Conservation (phyloP, 2,329 filamentous ascomycete species). For the Pezicula carpinea region DNA sequence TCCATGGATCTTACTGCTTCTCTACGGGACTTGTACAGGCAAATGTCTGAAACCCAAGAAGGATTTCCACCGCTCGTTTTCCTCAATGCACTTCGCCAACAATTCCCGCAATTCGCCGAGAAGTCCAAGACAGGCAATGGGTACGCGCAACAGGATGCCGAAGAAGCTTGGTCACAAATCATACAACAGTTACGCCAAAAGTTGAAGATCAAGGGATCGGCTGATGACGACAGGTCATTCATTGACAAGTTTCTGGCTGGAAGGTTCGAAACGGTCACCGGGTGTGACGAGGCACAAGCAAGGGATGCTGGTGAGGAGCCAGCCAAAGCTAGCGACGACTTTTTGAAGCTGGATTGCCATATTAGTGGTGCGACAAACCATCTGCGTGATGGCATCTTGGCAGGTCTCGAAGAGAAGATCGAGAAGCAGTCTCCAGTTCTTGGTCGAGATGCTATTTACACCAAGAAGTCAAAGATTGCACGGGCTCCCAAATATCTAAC, state of each 20-base stretch:
- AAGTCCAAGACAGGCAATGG: slow-evolving; percentile 75
- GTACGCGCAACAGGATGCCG: slow-evolving; percentile 96
- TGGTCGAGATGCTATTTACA: slow-evolving; percentile 76
- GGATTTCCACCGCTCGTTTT: slow-evolving; percentile 83
- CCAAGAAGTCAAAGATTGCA: slow-evolving; percentile 84
- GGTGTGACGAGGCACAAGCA: slow-evolving; percentile 78
- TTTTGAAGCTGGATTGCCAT: slow-evolving; percentile 94
- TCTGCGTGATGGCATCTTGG: slow-evolving; percentile 79
- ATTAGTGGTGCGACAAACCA: slow-evolving; percentile 87
- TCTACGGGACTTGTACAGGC: slow-evolving; percentile 78
- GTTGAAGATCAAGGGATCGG: slow-evolving; percentile 58
- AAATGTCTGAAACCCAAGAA: slow-evolving; percentile 84
- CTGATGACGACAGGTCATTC: slow-evolving; percentile 56
- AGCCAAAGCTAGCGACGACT: slow-evolving; percentile 64
- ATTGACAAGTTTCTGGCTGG: slow-evolving; percentile 90
- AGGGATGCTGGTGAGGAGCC: slow-evolving; percentile 70
- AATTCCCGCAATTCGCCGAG: slow-evolving; percentile 92
- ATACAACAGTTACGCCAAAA: slow-evolving; percentile 77
- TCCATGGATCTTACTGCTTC: slow-evolving; percentile 71
- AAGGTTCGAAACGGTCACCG: slow-evolving; percentile 70
- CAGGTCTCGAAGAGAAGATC: slow-evolving; percentile 79
- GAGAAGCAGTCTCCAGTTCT: slow-evolving; percentile 82
- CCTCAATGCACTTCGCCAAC: slow-evolving; percentile 69
- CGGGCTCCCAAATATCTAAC: slow-evolving; percentile 92
- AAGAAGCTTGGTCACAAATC: slow-evolving; percentile 97